Conservation (phyloP, 225 moss, liverwort and hornwort species). For the Pseudisothecium myosuroides region DNA sequence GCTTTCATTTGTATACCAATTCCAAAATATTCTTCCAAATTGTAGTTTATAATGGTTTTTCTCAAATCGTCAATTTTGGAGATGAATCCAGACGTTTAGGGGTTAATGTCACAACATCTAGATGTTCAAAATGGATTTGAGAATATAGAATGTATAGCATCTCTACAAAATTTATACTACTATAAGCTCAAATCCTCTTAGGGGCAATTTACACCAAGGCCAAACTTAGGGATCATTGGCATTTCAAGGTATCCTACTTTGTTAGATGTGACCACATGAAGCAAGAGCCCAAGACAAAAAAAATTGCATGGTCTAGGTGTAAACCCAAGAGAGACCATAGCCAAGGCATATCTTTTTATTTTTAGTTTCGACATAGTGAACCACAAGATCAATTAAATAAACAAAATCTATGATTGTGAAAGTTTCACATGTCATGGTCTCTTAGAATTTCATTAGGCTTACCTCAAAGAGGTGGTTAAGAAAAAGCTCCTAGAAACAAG, state of each 20-base stretch:
- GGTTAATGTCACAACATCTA: background rate
- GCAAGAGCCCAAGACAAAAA: background rate
- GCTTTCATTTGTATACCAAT: no score
- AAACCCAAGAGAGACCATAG: background rate
- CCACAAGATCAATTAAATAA: background rate
- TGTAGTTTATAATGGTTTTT: no score
- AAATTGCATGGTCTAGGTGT: background rate
- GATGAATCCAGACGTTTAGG: no score
- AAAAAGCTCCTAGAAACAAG: background rate
- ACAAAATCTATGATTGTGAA: background rate
- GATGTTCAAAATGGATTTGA: background rate
- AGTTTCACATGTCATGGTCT: rapidly evolving
- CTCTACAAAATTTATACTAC: background rate
- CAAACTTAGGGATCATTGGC: rapidly evolving
- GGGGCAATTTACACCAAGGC: rapidly evolving
- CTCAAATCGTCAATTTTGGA: no score
- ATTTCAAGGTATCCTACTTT: background rate
- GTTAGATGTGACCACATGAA: background rate
- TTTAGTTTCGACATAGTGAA: rapidly evolving
- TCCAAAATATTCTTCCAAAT: no score
- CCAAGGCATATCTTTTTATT: background rate
- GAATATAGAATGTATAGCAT: background rate
- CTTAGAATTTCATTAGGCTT: background rate
- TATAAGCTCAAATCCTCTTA: background rate
- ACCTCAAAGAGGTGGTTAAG: background rate